phyloP scores from a whole-genome alignment of 2,329 filamentous ascomycete genomes.

The Chalara sp. region DNA sequence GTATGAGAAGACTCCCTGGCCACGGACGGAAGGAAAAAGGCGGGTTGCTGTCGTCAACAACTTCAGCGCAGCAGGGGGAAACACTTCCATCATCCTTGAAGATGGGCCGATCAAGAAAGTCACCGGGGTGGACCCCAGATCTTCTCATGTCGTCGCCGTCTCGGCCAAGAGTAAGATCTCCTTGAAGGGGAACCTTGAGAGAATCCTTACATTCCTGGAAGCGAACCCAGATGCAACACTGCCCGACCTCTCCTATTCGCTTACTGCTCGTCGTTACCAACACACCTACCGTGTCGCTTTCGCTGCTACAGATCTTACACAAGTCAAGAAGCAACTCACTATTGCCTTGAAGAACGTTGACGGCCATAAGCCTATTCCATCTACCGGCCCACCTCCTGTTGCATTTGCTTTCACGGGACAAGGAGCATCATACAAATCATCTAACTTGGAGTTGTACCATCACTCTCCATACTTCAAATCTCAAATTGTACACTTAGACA shows the following conservation, averaged over 20 bases:
- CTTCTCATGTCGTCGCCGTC: conserved; percentile 34
- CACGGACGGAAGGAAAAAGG: conserved; percentile 22
- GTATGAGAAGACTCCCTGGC: conserved; percentile 4
- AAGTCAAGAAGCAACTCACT: conserved; percentile 29
- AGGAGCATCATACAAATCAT: conserved; percentile 29
- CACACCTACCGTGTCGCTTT: conserved; percentile 47
- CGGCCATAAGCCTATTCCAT: conserved; percentile 1
- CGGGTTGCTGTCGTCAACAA: conserved; percentile 32
- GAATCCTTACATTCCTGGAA: conserved; percentile 10
- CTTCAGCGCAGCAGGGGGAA: conserved; percentile 14
- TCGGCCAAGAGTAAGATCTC: conserved; percentile 34
- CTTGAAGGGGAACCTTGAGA: conserved; percentile 6
- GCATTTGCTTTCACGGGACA: conserved; percentile 36
- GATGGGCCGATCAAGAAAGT: conserved; percentile 20
- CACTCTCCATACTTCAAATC: conserved; percentile 29
- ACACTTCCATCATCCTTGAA: conserved; percentile 15
- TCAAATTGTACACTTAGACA: conserved; percentile 7
- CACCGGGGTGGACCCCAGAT: conserved; percentile 30
- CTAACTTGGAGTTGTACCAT: conserved; percentile 5
- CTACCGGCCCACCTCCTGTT: conserved; percentile 25
- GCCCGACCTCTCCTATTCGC: conserved; percentile 14
- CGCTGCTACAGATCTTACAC: conserved; percentile 29
- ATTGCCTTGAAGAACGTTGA: conserved; percentile 5
- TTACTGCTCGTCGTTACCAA: conserved; percentile 43
- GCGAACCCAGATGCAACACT: conserved; percentile 7